Evolutionary conservation across 805 yeast genomes (phyloP), one percentile per base, ranked within the genome.

Genomic region (Candida glaebosa): DNA sequence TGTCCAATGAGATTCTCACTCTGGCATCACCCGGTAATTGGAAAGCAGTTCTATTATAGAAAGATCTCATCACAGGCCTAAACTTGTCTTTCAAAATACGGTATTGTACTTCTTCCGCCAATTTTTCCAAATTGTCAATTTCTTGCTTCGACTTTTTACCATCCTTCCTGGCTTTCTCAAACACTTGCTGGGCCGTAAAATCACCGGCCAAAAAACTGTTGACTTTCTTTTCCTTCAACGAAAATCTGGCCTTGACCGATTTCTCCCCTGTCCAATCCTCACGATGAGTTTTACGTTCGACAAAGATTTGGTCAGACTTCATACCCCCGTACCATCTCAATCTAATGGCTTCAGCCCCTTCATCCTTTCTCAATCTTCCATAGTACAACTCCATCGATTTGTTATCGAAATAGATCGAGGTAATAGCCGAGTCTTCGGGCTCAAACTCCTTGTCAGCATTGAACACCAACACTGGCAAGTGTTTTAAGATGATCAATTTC

Each of bases 201-300:
- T 79, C 79, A 51, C 99, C 99, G 26, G 69, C 67, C 68, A 91
- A 62, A 61, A 88, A 93, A 38, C 81, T 79, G 59, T 93, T 93
- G 38, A 91, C 89, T 57, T 88, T 78, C 61, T 84, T 87, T 62
- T 93, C 99, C 63, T 90, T 93, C 51, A 93, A 68, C 16, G 91
- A 82, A 66, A 93, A 93, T 62, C 99, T 79, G 4, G 98, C 98
- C 67, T 93, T 93, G 50, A 93, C 99, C n/a, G 96, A 87, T 67
- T 91, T 91, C 64, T 93, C 99, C 53, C 99, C 99, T 2, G 99
- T 93, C 99, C 99, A 91, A 71, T 93, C 99, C 65, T 93, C 99
- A 65, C 99, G 79, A 61, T 93, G 99, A 4, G 99, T 93, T 65
- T 93, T 93, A 65, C 99, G 80, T 68, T 93, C 99, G 37, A 91